Percentiles rank a stretch among this genome's conserved stretches.
phyloP scores from a whole-genome alignment of 2,329 filamentous ascomycete genomes.

The Uncinocarpus reesii region DNA sequence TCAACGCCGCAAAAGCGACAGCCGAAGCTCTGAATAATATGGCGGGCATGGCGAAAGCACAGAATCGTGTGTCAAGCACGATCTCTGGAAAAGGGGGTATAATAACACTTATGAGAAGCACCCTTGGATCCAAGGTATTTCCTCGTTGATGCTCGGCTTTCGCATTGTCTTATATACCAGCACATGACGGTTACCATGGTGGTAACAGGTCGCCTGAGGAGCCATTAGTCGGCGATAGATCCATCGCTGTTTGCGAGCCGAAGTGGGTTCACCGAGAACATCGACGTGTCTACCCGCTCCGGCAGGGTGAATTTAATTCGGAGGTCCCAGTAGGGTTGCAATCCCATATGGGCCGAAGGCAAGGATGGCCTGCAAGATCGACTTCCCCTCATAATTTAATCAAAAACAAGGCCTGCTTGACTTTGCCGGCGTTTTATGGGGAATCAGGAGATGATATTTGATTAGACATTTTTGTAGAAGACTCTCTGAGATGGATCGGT shows the following conservation, averaged over 20 bases:
- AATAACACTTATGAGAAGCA: neutral
- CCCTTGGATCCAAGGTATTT: neutral
- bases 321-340: conserved; percentile 6
- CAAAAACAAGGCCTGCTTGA: no score
- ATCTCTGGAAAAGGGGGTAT: neutral
- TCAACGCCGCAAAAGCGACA: conserved; percentile 2
- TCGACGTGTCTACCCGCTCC: neutral
- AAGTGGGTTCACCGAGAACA: neutral
- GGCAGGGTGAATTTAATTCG: neutral
- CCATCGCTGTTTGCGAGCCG: neutral
- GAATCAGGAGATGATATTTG: no score
- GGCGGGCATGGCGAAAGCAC: neutral
- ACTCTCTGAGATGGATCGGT: no score
- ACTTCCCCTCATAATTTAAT: neutral
- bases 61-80: neutral
- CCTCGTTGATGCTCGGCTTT: neutral
- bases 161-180: neutral
- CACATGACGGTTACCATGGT: neutral
- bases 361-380: neutral
- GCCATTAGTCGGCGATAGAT: neutral
- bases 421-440: no score
- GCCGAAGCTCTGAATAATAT: conserved; percentile 1
- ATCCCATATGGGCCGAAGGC: neutral
- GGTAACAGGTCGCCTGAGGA: neutral
- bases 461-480: no score